These are phyloP conservation scores for Russula griseocarnosa DNA, from an alignment of 768 basidiomycete genomes.

Conservation along the genomic window DNA sequence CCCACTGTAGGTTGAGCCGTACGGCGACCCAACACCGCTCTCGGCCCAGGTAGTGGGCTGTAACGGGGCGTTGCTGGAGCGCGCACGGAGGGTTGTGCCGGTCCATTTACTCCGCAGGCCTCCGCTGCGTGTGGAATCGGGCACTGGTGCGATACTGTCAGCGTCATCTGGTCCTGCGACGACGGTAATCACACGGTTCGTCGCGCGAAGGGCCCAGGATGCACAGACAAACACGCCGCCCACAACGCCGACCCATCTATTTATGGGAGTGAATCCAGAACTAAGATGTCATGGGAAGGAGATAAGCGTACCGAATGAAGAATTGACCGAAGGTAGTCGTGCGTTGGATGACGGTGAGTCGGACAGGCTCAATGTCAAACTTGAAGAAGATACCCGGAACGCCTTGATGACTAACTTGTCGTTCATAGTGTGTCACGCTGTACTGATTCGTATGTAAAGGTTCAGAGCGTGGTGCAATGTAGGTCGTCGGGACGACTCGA, in stretches of 20 bases:
- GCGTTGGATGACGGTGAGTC: conserved; percentile 80
- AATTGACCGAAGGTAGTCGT: conserved; percentile 81
- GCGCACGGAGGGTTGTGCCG: conserved; percentile 58
- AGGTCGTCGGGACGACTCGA: conserved; percentile 93
- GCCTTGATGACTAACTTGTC: conserved; percentile 70
- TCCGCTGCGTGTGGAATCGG: conserved; percentile 49
- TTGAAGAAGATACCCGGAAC: conserved; percentile 98
- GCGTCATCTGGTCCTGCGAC: conserved; percentile 59
- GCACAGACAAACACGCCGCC: conserved; percentile 83
- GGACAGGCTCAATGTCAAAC: conserved; percentile 90
- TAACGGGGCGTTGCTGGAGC: conserved; percentile 36
- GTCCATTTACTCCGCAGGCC: conserved; percentile 63
- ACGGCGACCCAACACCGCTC: conserved; percentile 39
- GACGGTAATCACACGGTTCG: conserved; percentile 50
- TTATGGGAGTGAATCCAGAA: not conserved
- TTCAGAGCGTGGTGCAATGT: conserved; percentile 64
- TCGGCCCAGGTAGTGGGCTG: conserved; percentile 47
- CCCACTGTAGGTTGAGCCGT: conserved; percentile 26
- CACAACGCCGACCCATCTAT: conserved; percentile 81
- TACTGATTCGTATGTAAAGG: conserved; percentile 82
- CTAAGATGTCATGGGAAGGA: not conserved
- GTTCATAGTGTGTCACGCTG: conserved; percentile 89
- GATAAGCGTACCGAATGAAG: conserved; percentile 53
- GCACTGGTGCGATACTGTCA: conserved; percentile 63
- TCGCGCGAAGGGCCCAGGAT: conserved; percentile 46